Base-by-base conservation (phyloP, 371 early-diverging fungal genomes). In the Batrachochytrium dendrobatidis region DNA sequence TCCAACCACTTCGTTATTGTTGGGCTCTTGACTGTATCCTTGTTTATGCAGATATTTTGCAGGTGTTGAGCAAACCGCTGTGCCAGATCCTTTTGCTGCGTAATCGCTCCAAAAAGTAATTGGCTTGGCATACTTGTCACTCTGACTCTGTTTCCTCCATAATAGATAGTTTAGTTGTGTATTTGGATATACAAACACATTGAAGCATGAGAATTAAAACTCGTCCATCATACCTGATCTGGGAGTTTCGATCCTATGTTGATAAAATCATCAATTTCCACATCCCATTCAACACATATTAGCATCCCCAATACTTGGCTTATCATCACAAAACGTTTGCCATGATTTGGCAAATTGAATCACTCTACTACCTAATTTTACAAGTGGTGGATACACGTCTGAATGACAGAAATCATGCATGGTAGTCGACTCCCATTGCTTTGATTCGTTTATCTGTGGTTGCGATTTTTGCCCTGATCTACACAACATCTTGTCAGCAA, bases 81-180 rank as follows among this genome's bases (percentile, higher is more conserved):
- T 55, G n/a, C 60, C 60, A 29, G 26, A 35, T 30, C 68, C 74
- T 49, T 60, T 65, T 5, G 39, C 54, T 1, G 77, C 77, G 43
- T 63, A 63, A 54, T 71, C 71, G n/a, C 64, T 58, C 77, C 77
- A 76, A 57, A 76, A 76, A 0, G 77, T 73, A 56, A 73, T 68
- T 8, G 77, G 77, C n/a, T 64, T 53, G 7, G 51, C 59, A 34
- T 58, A 68, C 22, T 60, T 50, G 2, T 51, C 53, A 1, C 48
- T 15, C 20, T 64, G 53, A 34, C 60, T 65, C 61, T 66, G 34
- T 44, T 12, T n/a, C n/a, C n/a, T n/a, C n/a, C n/a, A n/a, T n/a
- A n/a, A n/a, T n/a, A n/a, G n/a, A n/a, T n/a, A n/a, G n/a, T n/a
- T n/a, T n/a, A n/a, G n/a, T n/a, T n/a, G n/a, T n/a, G n/a, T n/a